phyloP scores from a whole-genome alignment of 306 rosid genomes.

The Cicer pinnatifidum region DNA sequence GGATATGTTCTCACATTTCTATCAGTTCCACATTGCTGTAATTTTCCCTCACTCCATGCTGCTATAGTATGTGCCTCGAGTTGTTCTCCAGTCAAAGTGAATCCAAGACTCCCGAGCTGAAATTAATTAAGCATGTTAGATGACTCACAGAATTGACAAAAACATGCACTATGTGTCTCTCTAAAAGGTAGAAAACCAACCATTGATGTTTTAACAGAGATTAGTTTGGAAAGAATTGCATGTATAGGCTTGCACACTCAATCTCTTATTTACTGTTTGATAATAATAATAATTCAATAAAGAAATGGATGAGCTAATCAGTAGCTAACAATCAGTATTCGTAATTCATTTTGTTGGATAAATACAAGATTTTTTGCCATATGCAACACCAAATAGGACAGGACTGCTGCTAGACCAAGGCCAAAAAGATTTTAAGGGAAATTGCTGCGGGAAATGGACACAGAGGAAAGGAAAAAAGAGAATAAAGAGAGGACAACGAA shows the following conservation, averaged over 20 bases:
- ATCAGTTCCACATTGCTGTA: constrained; percentile 42
- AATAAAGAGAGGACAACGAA: neutral
- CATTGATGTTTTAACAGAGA: constrained; percentile 24
- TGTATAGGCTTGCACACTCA: neutral
- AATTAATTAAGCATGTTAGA: constrained; percentile 43
- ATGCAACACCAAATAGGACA: neutral
- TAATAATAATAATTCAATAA: neutral
- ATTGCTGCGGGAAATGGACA: neutral
- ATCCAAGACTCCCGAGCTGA: constrained; percentile 61
- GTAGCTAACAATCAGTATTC: too few species aligned
- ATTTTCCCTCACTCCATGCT: constrained; percentile 67
- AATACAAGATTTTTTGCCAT: neutral
- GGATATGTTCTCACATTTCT: constrained; percentile 46
- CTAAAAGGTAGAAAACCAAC: constrained; percentile 10
- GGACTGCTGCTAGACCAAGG: too few species aligned
- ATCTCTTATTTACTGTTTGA: constrained; percentile 28
- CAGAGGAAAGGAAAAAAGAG: neutral
- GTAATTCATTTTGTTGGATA: too few species aligned
- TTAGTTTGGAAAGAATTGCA: constrained; percentile 4
- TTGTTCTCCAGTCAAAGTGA: constrained; percentile 64
- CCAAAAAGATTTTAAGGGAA: too few species aligned
- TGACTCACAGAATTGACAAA: constrained; percentile 10
- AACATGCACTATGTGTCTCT: constrained; percentile 9
- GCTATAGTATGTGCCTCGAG: constrained; percentile 66
- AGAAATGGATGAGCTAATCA: neutral